Conservation (phyloP, 164 flowering plant genomes). For the Magnolia officinalis region DNA sequence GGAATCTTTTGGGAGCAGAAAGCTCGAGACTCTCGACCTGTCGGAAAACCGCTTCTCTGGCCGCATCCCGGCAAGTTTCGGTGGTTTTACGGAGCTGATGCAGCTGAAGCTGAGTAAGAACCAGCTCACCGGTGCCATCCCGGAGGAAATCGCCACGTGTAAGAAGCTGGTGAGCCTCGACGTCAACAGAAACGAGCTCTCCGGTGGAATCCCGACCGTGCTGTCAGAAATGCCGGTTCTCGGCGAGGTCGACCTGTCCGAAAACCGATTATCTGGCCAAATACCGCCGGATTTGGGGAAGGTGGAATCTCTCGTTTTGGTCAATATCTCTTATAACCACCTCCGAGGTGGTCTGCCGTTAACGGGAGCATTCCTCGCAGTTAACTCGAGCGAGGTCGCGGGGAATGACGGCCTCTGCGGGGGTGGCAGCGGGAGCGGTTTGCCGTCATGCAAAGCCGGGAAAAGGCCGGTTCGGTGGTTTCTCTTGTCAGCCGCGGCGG, state of each 20-base stretch:
- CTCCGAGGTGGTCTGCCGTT: constrained; percentile 59
- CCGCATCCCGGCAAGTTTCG: constrained; percentile 39
- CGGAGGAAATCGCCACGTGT: constrained; percentile 50
- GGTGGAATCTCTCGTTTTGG: constrained; percentile 56
- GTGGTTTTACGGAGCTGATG: constrained; percentile 46
- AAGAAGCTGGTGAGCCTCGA: constrained; percentile 60
- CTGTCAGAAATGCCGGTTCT: constrained; percentile 62
- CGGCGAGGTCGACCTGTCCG: constrained; percentile 61
- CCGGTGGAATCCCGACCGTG: constrained; percentile 50
- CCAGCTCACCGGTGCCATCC: constrained; percentile 58
- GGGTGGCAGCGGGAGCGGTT: constrained; percentile 34
- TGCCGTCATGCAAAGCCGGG: constrained; percentile 53
- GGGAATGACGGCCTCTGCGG: constrained; percentile 69
- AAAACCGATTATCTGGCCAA: constrained; percentile 55
- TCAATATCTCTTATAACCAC: constrained; percentile 69
- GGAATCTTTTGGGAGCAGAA: constrained; percentile 39
- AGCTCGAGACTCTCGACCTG: constrained; percentile 53
- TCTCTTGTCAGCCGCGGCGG: constrained; percentile 25
- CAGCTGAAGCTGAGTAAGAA: constrained; percentile 48
- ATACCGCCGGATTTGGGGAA: constrained; percentile 52
- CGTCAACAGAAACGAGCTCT: constrained; percentile 57
- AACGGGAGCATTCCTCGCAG: constrained; percentile 65
- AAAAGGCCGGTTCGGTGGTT: constrained; percentile 39
- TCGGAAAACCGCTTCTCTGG: constrained; percentile 66
- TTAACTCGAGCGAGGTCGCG: constrained; percentile 53